A percentile compares a stretch with the other conserved stretches of the same genome.
Conservation (phyloP, 192 early-diverging fungal genomes). For the Podila horticola region DNA sequence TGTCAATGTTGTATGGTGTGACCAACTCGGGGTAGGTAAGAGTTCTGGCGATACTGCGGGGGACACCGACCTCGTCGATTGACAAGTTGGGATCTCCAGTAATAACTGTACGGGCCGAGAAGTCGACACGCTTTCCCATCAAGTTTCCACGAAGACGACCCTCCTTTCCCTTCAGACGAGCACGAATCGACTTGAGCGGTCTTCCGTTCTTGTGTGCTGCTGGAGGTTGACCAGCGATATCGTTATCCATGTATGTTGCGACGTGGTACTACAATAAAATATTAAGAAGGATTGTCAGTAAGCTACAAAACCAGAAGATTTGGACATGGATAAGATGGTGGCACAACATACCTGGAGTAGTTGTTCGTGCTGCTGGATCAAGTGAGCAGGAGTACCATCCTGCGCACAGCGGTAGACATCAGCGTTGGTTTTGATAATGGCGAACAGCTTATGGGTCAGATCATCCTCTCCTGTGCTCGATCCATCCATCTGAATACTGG, state of each 20-base stretch:
- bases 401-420: conserved; percentile 81
- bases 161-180: conserved; percentile 98
- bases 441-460: conserved; percentile 93
- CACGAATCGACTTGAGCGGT: conserved; percentile 95
- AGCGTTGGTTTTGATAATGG: conserved; percentile 94
- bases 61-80: conserved; percentile 99
- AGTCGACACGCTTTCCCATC: conserved; percentile 99
- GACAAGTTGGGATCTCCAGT: conserved; percentile 98
- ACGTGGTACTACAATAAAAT: conserved; percentile 76
- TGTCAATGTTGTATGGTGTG: conserved; percentile 95
- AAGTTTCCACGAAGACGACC: conserved; percentile 98
- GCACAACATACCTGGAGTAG: conserved; percentile 64
- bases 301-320: not conserved
- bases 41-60: conserved; percentile 95
- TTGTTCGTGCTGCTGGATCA: conserved; percentile 88
- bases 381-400: conserved; percentile 89
- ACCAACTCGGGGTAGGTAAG: conserved; percentile 98
- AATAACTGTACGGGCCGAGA: conserved; percentile 98
- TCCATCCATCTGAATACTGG: conserved; percentile 95
- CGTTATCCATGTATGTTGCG: conserved; percentile 98
- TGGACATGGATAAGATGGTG: conserved; percentile 4
- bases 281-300: conserved; percentile 32
- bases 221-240: conserved; percentile 90
- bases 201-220: conserved; percentile 93
- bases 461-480: conserved; percentile 92